Conservation (phyloP, 1,139 yeast species). For the Sugiyamaella sp. region DNA sequence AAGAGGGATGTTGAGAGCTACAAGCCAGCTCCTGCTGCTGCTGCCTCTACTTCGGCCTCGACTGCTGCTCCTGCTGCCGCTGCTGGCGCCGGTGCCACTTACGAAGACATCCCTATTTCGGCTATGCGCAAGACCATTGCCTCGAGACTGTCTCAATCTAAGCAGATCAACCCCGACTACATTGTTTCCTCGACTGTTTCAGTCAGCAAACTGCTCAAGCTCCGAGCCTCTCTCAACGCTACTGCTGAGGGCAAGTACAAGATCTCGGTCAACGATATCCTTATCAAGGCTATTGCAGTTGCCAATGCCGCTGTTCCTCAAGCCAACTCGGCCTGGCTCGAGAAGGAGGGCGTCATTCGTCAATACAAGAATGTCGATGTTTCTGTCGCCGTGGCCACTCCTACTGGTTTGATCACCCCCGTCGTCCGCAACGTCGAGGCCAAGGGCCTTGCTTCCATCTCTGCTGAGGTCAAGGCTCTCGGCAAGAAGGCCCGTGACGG, state of each 20-base stretch:
- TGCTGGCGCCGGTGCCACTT: conserved; percentile 58
- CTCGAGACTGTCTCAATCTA: conserved; percentile 81
- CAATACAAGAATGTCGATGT: conserved; percentile 91
- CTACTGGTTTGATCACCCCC: conserved; percentile 96
- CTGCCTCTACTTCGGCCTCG: conserved; percentile 43
- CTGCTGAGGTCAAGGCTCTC: conserved; percentile 82
- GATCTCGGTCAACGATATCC: conserved; percentile 90
- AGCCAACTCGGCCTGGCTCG: conserved; percentile 93
- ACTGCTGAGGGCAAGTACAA: conserved; percentile 85
- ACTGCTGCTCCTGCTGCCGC: conserved; percentile 51
- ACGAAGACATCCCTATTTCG: conserved; percentile 82
- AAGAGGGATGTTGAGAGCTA: conserved; percentile 85
- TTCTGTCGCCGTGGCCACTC: conserved; percentile 98
- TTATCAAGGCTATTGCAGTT: conserved; percentile 90
- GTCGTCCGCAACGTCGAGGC: conserved; percentile 85
- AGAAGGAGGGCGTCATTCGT: conserved; percentile 85
- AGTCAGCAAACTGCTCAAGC: conserved; percentile 86
- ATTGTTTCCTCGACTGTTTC: conserved; percentile 85
- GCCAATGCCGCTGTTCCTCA: conserved; percentile 92
- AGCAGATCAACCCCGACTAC: conserved; percentile 87
- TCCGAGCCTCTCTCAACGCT: conserved; percentile 87
- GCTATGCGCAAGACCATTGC: conserved; percentile 96
- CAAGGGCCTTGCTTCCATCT: conserved; percentile 82
- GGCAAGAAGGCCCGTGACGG: conserved; percentile 96
- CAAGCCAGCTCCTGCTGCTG: conserved; percentile 47